Percentiles rank a stretch among this genome's conserved stretches.
Evolutionary conservation across 2,329 filamentous ascomycete genomes (phyloP).

Genomic region (Lachnellula willkommii): DNA sequence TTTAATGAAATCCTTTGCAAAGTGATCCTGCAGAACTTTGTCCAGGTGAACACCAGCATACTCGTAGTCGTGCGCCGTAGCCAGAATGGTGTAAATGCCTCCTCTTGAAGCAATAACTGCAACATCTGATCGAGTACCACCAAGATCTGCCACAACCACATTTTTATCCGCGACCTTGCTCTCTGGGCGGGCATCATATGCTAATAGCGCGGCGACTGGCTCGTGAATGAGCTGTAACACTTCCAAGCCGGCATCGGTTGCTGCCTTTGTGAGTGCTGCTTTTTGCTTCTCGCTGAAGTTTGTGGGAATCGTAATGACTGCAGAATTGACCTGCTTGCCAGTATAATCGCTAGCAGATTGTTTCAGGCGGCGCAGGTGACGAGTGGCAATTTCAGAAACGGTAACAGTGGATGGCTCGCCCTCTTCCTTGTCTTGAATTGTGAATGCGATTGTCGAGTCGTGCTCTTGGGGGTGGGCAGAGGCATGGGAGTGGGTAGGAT

Average conservation of each 20-base stretch:
- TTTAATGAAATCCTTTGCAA: conserved; percentile 98
- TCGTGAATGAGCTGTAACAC: conserved; percentile 90
- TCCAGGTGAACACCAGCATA: conserved; percentile 82
- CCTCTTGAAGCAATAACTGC: conserved; percentile 85
- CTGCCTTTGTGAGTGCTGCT: conserved; percentile 69
- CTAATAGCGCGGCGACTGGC: conserved; percentile 80
- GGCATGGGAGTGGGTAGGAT: conserved; percentile 89
- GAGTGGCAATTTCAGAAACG: conserved; percentile 75
- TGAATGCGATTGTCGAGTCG: conserved; percentile 70
- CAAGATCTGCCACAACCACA: conserved; percentile 85
- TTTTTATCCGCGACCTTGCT: conserved; percentile 75
- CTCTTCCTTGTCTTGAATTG: conserved; percentile 70
- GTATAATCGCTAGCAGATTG: conserved; percentile 85
- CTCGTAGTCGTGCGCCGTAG: conserved; percentile 93
- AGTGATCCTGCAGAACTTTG: conserved; percentile 88
- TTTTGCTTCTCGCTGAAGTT: conserved; percentile 88
- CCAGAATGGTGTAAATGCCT: conserved; percentile 93
- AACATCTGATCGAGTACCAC: conserved; percentile 87
- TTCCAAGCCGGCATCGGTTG: conserved; percentile 76
- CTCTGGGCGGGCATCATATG: conserved; percentile 83
- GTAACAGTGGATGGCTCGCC: conserved; percentile 61
- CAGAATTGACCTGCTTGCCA: conserved; percentile 89
- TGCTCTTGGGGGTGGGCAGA: conserved; percentile 82
- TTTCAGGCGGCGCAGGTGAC: conserved; percentile 77
- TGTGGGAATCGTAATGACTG: conserved; percentile 88